These are phyloP conservation scores for Berberis thunbergii DNA, from an alignment of 164 flowering plant species.

Conservation along the genomic window DNA sequence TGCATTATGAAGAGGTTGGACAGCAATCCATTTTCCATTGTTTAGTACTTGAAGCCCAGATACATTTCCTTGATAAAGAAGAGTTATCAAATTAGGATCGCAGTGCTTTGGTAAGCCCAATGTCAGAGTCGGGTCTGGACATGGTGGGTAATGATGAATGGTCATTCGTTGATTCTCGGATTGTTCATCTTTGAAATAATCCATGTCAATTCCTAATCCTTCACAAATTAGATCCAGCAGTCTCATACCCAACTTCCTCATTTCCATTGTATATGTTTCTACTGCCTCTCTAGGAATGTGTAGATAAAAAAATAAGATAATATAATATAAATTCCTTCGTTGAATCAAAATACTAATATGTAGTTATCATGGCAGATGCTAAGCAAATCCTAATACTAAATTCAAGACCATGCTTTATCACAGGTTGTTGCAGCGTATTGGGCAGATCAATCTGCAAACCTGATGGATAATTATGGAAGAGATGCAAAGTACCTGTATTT, in stretches of 20 bases:
- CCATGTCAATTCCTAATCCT: conserved; percentile 9
- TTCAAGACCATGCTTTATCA: no score
- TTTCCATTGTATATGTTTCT: conserved; percentile 17
- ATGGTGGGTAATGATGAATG: conserved; percentile 30
- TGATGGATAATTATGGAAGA: neutral
- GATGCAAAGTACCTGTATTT: conserved; percentile 21
- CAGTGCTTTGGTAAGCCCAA: conserved; percentile 30
- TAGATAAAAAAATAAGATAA: neutral
- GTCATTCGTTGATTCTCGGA: conserved; percentile 14
- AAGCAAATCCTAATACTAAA: neutral
- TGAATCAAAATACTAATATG: neutral
- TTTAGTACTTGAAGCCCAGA: conserved; percentile 33
- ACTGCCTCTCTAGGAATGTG: conserved; percentile 22
- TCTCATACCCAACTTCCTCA: conserved; percentile 19
- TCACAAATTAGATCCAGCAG: conserved; percentile 24
- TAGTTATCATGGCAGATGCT: neutral
- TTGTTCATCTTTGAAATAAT: conserved; percentile 16
- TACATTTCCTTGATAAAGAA: conserved; percentile 28
- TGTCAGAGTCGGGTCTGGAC: conserved; percentile 41
- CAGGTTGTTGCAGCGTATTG: neutral
- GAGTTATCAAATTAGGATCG: conserved; percentile 31
- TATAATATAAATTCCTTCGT: neutral
- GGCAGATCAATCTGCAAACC: neutral
- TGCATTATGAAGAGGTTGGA: conserved; percentile 21
- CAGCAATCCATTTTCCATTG: conserved; percentile 24